Percentiles rank a stretch among this genome's conserved stretches.
These are phyloP conservation scores for Mycena epipterygia DNA, from an alignment of 768 basidiomycete species.

Conservation along the genomic window DNA sequence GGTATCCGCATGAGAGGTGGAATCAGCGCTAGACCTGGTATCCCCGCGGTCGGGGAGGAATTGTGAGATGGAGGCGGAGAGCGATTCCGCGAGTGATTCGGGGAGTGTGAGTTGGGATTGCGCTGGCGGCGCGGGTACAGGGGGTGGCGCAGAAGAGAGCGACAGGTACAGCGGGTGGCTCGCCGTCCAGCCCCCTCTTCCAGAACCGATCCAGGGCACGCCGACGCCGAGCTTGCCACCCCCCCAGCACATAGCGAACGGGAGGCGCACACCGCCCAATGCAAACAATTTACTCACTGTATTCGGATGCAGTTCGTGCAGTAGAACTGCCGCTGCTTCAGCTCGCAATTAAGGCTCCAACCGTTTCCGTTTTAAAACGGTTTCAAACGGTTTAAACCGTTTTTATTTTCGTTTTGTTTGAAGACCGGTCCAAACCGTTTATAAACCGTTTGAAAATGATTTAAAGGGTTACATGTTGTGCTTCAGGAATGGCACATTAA, in stretches of 20 bases:
- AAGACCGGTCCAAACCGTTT: no score
- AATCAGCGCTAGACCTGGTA: no score
- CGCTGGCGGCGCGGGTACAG: not conserved
- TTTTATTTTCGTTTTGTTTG: no score
- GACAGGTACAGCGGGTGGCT: constrained; percentile 37
- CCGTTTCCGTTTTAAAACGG: no score
- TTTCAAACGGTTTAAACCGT: no score
- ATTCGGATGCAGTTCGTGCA: constrained; percentile 77
- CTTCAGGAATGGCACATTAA: no score
- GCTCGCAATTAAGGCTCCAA: no score
- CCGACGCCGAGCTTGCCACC: constrained; percentile 81
- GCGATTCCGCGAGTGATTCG: constrained; percentile 15
- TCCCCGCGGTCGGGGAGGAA: not conserved
- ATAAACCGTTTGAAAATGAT: no score
- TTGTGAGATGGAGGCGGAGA: constrained; percentile 28
- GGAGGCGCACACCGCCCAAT: constrained; percentile 80
- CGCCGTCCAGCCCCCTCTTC: constrained; percentile 72
- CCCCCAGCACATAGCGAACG: constrained; percentile 83
- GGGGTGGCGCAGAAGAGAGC: constrained; percentile 18
- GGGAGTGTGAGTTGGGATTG: constrained; percentile 15
- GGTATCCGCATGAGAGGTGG: constrained; percentile 44
- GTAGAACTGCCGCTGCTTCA: constrained; percentile 79
- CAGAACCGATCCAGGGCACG: constrained; percentile 82
- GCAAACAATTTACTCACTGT: constrained; percentile 61
- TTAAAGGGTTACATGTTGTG: no score